Conservation (phyloP, 1,284 basidiomycete species). For the Apiotrichum sp. region DNA sequence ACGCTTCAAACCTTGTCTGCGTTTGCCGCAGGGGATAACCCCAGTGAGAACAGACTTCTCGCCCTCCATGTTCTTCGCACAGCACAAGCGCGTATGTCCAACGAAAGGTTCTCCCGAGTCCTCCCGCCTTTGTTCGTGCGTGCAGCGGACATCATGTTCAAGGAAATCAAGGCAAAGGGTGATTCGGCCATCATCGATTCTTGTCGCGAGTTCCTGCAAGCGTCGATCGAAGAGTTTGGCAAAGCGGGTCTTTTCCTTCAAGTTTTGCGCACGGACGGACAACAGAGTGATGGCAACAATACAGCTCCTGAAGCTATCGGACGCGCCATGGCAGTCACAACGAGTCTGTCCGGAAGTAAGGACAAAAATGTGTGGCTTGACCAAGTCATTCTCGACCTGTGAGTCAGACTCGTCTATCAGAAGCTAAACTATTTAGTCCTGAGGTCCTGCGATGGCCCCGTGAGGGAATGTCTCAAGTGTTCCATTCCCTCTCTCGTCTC, state of each 20-base stretch:
- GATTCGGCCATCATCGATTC: slow-evolving; percentile 11
- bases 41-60: slow-evolving; percentile 30
- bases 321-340: slow-evolving; percentile 7
- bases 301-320: slow-evolving; percentile 1
- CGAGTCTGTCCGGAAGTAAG: neutral
- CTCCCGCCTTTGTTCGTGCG: slow-evolving; percentile 25
- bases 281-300: neutral
- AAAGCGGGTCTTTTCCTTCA: slow-evolving; percentile 31
- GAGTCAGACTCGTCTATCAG: neutral
- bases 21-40: slow-evolving; percentile 18
- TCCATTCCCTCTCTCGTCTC: slow-evolving; percentile 22
- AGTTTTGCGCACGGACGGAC: slow-evolving; percentile 17
- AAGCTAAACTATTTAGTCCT: slow-evolving; percentile 9
- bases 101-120: slow-evolving; percentile 24
- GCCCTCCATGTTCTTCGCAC: slow-evolving; percentile 32
- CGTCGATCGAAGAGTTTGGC: slow-evolving; percentile 18
- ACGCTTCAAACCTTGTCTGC: slow-evolving; percentile 27
- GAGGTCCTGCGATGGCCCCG: slow-evolving; percentile 28
- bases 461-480: slow-evolving; percentile 20
- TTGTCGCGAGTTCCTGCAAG: slow-evolving; percentile 7
- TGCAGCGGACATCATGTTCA: slow-evolving; percentile 21
- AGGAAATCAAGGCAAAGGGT: slow-evolving; percentile 6
- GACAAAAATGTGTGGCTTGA: slow-evolving; percentile 15
- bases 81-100: slow-evolving; percentile 23
- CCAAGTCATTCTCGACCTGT: slow-evolving; percentile 18